phyloP scores from a whole-genome alignment of 2,329 filamentous ascomycete genomes.

The Sclerotinia subarctica region DNA sequence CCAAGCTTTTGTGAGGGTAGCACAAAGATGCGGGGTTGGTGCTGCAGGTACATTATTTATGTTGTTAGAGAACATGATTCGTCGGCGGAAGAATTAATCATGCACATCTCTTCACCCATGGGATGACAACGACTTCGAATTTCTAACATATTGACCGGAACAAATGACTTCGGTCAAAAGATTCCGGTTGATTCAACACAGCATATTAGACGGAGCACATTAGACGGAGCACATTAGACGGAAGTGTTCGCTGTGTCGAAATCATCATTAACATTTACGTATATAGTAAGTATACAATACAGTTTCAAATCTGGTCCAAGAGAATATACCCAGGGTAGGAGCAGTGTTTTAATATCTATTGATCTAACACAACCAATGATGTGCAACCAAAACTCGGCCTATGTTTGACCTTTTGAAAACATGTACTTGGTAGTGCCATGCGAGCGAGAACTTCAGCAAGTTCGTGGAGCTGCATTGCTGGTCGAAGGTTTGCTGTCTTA shows the following conservation, averaged over 20 bases:
- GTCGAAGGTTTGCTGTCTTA: not conserved
- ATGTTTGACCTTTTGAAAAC: not conserved
- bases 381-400: not conserved
- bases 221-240: not conserved
- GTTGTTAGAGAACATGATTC: not conserved
- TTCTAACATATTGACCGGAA: not conserved
- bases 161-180: not conserved
- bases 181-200: not conserved
- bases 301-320: not conserved
- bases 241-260: not conserved
- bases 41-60: constrained; percentile 13
- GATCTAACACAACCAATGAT: not conserved
- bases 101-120: not conserved
- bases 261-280: not conserved
- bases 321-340: not conserved
- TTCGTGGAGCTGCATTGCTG: not conserved
- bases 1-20: constrained; percentile 13
- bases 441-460: not conserved
- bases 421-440: not conserved
- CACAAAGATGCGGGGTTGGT: constrained; percentile 21
- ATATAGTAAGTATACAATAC: not conserved
- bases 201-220: not conserved
- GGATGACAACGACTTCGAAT: not conserved
- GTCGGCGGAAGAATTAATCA: not conserved
- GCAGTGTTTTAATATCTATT: not conserved